Evolutionary conservation across 2,329 filamentous ascomycete species (phyloP), one percentile per base, ranked within the genome.

Genomic region (Beauveria australis): DNA sequence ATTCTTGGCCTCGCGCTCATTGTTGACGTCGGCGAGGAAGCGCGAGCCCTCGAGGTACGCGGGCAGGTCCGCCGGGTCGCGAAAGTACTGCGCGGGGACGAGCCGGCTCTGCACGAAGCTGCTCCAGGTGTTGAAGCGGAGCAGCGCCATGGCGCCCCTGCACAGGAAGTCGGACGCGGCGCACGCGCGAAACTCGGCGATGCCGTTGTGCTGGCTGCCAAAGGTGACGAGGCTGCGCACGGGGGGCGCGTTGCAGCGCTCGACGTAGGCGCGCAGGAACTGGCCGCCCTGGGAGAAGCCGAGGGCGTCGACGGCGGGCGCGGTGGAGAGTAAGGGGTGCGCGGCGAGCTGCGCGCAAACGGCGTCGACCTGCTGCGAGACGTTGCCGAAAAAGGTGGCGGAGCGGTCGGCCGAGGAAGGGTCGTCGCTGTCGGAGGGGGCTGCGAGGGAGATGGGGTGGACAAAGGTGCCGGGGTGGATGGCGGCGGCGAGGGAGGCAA

Each of bases 211-310:
- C 77, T 95, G 92, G 69, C 86, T 89, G 64, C 92, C 92, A 68
- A 94, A 95, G 1, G 92, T 97, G 64, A 96, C 83, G 43, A 97
- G 82, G 71, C 84, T 92, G 65, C 85, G 83, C 14, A 96, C 83
- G 4, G 84, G 86, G 0, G 91, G 87, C 40, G 68, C 69, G 72
- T 92, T 94, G 79, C 94, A 99, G 48, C 91, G 84, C 79, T 99
- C 87, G 65, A 96, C 79, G 72, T 96, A 92, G 26, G 83, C 94
- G 62, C 94, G 87, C n/a, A 99, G 82, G 77, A 99, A 97, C 73
- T 96, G 91, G 1, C 94, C 94, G 64, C 94, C 94, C 74, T 99
- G 94, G 16, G 89, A 94, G 79, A 99, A 97, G 30, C 94, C 94
- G 41, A 99, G 77, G 40, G 92, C 93, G 74, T 97, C 94, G 70